Base-by-base conservation (phyloP, 495 filamentous ascomycete genomes). In the Tirmania nivea region DNA sequence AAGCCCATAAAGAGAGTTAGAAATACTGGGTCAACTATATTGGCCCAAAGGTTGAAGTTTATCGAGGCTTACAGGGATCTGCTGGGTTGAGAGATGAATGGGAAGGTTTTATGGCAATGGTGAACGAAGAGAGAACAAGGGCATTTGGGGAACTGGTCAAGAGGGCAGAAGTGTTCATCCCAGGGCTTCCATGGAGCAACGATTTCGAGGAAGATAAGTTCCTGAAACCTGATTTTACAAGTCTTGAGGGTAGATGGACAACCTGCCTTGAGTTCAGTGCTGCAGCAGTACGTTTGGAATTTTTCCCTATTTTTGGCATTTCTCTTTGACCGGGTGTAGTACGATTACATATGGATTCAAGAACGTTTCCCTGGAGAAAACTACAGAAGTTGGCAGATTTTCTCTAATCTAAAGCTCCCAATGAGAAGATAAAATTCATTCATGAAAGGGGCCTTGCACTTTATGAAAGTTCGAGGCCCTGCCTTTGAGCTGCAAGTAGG, bases 331-430 rank as follows among this genome's bases (percentile, higher is more conserved):
- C 5, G 39, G 12, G 3, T 45, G 0, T 45, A 96, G 63, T 94
- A 92, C 62, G 88, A 97, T 59, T 86, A 94, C 57, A 90, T 95
- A 56, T 45, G 90, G 90, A n/a, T 97, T 97, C 77, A 97, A 97
- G 71, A 97, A 97, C 56, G 90, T 97, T 19, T 86, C 79, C 11
- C 71, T 89, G 34, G 89, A 87, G 34, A n/a, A n/a, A n/a, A n/a
- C n/a, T n/a, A n/a, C n/a, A n/a, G n/a, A n/a, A n/a, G n/a, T n/a
- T n/a, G n/a, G n/a, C n/a, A n/a, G 96, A 97, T 59, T 83, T 96
- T 9, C 71, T 96, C 34, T 80, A 77, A 58, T 89, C 90, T 12
- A 93, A 90, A 70, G 79, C 83, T 1, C 85, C 88, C 0, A 78
- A 90, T 60, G 89, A 97, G 67, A 77, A 78, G 51, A 81, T 92